phyloP scores from a whole-genome alignment of 2,329 filamentous ascomycete genomes.

The Fusarium sp. region DNA sequence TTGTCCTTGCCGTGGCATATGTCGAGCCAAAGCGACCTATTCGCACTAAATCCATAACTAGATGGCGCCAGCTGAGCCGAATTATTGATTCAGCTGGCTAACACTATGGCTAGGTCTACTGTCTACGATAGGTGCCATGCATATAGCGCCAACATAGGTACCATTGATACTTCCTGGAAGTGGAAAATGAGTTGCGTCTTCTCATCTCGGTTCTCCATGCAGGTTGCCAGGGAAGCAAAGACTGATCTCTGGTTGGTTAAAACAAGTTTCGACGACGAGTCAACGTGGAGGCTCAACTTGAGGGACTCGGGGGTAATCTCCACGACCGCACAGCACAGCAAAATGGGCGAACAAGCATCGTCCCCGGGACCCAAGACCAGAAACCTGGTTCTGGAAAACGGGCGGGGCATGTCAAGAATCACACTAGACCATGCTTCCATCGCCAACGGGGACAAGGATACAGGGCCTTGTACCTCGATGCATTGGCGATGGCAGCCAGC shows the following conservation, averaged over 20 bases:
- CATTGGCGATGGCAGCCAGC: neutral
- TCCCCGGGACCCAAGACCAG: neutral
- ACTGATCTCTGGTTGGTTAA: neutral
- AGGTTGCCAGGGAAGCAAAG: neutral
- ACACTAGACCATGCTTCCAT: constrained; percentile 13
- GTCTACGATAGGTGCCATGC: neutral
- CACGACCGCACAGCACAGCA: neutral
- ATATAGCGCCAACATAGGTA: neutral
- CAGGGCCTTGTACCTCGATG: constrained; percentile 1
- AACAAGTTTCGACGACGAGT: neutral
- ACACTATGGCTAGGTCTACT: neutral
- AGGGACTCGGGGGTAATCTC: neutral
- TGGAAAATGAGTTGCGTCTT: neutral
- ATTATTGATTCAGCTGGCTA: neutral
- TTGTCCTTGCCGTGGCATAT: neutral
- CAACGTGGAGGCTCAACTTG: neutral
- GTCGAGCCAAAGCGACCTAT: neutral
- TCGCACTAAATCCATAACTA: neutral
- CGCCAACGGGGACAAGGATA: constrained; percentile 2
- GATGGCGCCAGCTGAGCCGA: neutral
- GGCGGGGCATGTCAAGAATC: neutral
- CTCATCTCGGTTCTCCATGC: neutral
- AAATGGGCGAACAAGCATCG: neutral
- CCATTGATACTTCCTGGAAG: neutral
- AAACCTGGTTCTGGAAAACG: neutral